A percentile compares a stretch with the other conserved stretches of the same genome.
Evolutionary conservation across 1,284 basidiomycete species (phyloP).

Genomic region (Afroboletus lepidellus): DNA sequence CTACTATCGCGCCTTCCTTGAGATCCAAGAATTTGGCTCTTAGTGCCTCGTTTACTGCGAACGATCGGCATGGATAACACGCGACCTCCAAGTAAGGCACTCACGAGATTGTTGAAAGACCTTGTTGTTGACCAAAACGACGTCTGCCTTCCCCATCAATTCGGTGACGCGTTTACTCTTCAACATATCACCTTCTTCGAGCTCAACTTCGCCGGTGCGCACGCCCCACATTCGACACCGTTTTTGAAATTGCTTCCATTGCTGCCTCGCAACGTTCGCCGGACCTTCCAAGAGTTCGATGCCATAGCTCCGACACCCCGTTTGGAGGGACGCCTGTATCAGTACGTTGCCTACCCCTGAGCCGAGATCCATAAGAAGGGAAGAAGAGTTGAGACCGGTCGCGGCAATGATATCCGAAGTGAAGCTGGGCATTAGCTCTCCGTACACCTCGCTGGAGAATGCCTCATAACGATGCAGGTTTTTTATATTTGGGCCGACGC

Average conservation of each 20-base stretch:
- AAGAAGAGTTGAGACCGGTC: slow-evolving; percentile 56
- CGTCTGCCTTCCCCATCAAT: slow-evolving; percentile 66
- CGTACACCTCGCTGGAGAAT: slow-evolving; percentile 74
- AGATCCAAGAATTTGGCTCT: slow-evolving; percentile 74
- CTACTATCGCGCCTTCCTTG: slow-evolving; percentile 76
- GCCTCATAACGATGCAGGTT: slow-evolving; percentile 67
- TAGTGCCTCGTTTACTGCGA: slow-evolving; percentile 70
- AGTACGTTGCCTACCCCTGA: slow-evolving; percentile 80
- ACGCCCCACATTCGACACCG: slow-evolving; percentile 79
- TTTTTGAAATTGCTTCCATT: slow-evolving; percentile 59
- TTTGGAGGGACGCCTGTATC: slow-evolving; percentile 70
- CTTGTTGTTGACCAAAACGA: slow-evolving; percentile 78
- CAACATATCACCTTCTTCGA: slow-evolving; percentile 75
- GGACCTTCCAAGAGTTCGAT: slow-evolving; percentile 66
- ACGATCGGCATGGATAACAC: slow-evolving; percentile 1
- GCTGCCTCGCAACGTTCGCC: slow-evolving; percentile 60
- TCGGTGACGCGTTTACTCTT: slow-evolving; percentile 56
- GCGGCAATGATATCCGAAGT: slow-evolving; percentile 61
- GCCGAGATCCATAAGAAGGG: slow-evolving; percentile 74
- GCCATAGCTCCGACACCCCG: slow-evolving; percentile 71
- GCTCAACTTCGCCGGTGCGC: slow-evolving; percentile 60
- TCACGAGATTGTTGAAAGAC: slow-evolving; percentile 68
- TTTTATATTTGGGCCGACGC: slow-evolving; percentile 67
- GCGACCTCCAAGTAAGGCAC: slow-evolving; percentile 30
- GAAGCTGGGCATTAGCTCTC: slow-evolving; percentile 71